Evolutionary conservation across 345 rosid genomes (phyloP), one percentile per base, ranked within the genome.

Genomic region (Gossypium australe): DNA sequence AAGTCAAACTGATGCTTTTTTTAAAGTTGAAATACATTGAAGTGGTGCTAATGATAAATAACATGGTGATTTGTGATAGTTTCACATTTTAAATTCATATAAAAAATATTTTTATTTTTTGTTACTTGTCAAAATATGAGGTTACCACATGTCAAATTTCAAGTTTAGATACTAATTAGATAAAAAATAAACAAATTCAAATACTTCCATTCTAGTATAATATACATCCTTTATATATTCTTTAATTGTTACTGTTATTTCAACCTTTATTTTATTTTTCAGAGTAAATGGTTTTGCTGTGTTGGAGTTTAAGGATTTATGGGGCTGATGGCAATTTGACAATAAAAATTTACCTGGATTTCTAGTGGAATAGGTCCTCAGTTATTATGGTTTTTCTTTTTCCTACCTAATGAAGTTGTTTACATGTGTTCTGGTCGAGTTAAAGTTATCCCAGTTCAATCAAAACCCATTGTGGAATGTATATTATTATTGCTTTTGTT

Each of bases 241-340:
- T 7, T 41, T 9, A 2, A 7, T 24, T 59, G 0, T 25, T 4
- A 0, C 9, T 34, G 4, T 9, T 61, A 2, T 61, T 7, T 61
- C 65, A 27, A 61, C 43, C 8, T 29, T 61, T 4, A 7, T 34
- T 14, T 63, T 16, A 2, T 17, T 17, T 9, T 58, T 64, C 70
- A 66, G 70, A 12, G 11, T 44, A 66, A 66, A 45, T 66, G 70
- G 53, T 44, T 66, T 2, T 66, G 70, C 70, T 20, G 70, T 44
- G 52, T 66, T 66, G 53, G 70, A 44, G 34, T 66, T 7, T 66
- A 45, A 66, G 16, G 70, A 34, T 4, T 66, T 44, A 38, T 41
- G 7, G 68, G 22, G 67, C 18, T 34, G 67, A 62, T 34, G 67
- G 4, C 12, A 27, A 20, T 20, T 57, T 57, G 61, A 25, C 1